Base-by-base conservation (phyloP, 345 rosid species). In the Acer campestre region DNA sequence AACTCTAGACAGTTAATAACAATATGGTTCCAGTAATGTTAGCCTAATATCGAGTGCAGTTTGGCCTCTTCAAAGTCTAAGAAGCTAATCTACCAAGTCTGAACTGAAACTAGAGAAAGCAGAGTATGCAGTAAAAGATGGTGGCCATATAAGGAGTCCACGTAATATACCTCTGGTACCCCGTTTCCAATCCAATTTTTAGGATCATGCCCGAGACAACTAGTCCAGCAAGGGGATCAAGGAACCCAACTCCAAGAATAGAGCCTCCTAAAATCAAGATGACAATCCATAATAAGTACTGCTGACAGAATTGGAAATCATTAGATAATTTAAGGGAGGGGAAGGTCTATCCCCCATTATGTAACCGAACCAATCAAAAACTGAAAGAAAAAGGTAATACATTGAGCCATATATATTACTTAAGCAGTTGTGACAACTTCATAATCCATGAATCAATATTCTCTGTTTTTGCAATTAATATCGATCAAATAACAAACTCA, bases 151-250 rank as follows among this genome's bases (percentile, higher is more conserved):
- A 67, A 51, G 16, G 58, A 67, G 48, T 53, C 40, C 17, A 67
- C 31, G 72, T 71, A 44, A 42, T 77, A 53, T 84, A 95, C 99
- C 99, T 95, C 80, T 90, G 97, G 80, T 92, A 86, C 42, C 98
- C 98, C n/a, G 94, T 75, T 84, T 91, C 85, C 27, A 92, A 67
- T 61, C 97, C 98, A 80, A 92, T 96, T 76, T 93, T 89, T 10
- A 93, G 77, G 70, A 95, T 91, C 99, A 92, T 93, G 76, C 89
- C 93, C 2, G 98, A 91, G 75, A 95, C 98, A 83, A 95, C 61
- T 75, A 95, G 91, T 65, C 96, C 99, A 61, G 99, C 99, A 70
- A 95, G 89, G 59, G 98, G 98, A 85, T 95, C 99, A 76, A 95
- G 89, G 77, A 92, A 88, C 78, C 84, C 87, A 62, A 95, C 82